phyloP scores from a whole-genome alignment of 768 basidiomycete species.

The Kwoniella botswanensis region DNA sequence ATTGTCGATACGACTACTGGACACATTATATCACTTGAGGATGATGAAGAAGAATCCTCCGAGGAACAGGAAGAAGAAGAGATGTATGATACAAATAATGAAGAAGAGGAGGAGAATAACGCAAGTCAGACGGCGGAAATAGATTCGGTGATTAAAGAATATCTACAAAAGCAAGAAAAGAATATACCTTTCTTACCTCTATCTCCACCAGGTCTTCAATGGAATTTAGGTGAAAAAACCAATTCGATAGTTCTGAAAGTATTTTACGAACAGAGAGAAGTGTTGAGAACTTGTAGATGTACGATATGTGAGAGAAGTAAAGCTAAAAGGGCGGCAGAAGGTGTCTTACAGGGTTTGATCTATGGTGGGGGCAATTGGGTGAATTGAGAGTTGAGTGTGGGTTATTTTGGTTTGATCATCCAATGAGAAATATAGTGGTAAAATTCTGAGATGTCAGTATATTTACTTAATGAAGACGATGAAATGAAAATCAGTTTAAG shows the following conservation, averaged over 20 bases:
- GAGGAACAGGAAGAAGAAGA: constrained; percentile 6
- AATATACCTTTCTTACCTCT: constrained; percentile 3
- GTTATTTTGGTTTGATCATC: not conserved
- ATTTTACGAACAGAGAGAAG: not conserved
- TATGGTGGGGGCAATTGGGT: too few relatives aligned
- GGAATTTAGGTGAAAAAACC: constrained; percentile 8
- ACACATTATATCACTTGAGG: not conserved
- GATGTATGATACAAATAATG: not conserved
- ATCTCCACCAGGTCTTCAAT: not conserved
- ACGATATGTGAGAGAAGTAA: constrained; percentile 23
- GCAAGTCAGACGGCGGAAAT: not conserved
- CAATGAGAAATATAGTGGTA: too few relatives aligned
- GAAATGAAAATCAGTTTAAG: too few relatives aligned
- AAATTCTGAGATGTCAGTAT: too few relatives aligned
- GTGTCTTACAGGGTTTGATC: too few relatives aligned
- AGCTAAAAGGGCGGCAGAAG: not conserved
- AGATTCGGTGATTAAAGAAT: not conserved
- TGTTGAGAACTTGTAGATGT: constrained; percentile 21
- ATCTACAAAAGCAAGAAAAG: not conserved
- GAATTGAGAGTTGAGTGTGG: not conserved
- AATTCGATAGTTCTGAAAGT: not conserved
- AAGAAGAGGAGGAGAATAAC: not conserved
- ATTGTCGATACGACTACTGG: constrained; percentile 4
- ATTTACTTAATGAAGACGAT: too few relatives aligned
- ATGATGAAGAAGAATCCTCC: not conserved